Base-by-base conservation (phyloP, 192 early-diverging fungal species). In the Neocallimastix lanati region DNA sequence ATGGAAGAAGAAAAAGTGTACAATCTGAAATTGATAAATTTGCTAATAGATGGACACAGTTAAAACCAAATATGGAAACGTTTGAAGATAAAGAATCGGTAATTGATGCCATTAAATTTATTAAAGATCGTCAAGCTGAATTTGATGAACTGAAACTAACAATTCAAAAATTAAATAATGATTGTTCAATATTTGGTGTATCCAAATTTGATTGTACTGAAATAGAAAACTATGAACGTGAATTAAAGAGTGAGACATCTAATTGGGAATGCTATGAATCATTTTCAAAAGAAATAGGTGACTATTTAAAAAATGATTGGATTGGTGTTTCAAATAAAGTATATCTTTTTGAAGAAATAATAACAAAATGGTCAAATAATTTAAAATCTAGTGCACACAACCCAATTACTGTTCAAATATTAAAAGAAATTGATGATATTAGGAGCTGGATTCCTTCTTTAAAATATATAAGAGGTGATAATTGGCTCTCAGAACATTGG, bases 401-500 rank as follows among this genome's bases (percentile, higher is more conserved):
- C 88, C 28, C 84, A 7, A 79, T 89, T 16, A 77, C 84, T 4
- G 79, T 78, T 12, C 78, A 80, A 28, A 86, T 90, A 25, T 81
- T 83, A 50, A 76, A 76, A 28, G 82, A 89, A 37, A 82, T 90
- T 29, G 86, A 89, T 76, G 78, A 76, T 5, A 83, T 86, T 77
- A 79, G 81, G 14, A 83, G 82, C 11, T 36, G 84, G 13, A 77
- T 80, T 28, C 88, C 86, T 3, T 77, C 79, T 28, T 76, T 90
- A 28, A 90, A 90, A 78, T 90, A 84, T 81, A 37, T 90, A 76
- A 80, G 86, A 28, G 88, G 88, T 3, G 88, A 90, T 58, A 87
- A 81, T 28, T 90, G 88, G 88, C 86, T 86, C 77, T 30, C 84
- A 14, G 88, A 90, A 80, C 88, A 90, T 76, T 90, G 88, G 88